Evolutionary conservation across 768 basidiomycete species (phyloP), one percentile per base, ranked within the genome.

Genomic region (Candolleomyces efflorescens): DNA sequence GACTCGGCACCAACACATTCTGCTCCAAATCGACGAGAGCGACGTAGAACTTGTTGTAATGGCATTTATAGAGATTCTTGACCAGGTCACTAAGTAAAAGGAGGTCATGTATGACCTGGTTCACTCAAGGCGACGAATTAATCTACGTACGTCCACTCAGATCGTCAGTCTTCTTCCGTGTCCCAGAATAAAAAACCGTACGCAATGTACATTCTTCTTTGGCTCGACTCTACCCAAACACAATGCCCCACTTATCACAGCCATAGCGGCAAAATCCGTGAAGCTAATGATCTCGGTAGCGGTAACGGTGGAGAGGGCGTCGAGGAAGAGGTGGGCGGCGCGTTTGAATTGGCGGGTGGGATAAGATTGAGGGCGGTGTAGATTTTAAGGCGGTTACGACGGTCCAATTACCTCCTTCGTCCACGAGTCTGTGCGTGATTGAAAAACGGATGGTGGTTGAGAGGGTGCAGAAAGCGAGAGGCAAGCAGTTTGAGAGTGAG

Each of bases 351-450:
- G 87, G 18, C 96, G 88, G 59, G 92, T 88, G 26, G 92, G 27
- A 95, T 74, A 43, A 88, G 77, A 66, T 96, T 90, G 0, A 97
- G 76, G 49, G 89, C 95, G 51, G 85, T 84, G 76, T 98, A 99
- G 43, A 98, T 95, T 73, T 99, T 99, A 65, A 98, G 83, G 46
- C 96, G 84, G 71, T 98, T 99, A 38, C 94, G 84, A 55, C 96
- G 80, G 70, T 99, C 96, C 96, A 99, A 73, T 99, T 96, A 45
- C 96, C 96, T 0, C 96, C 96, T 69, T 93, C 83, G 64, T 98
- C 94, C 54, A 97, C 89, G 43, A 97, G 78, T 55, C 92, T 94
- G 67, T 0, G 24, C n/a, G n/a, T n/a, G n/a, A n/a, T n/a, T n/a
- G n/a, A n/a, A n/a, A n/a, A n/a, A n/a, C n/a, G n/a, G n/a, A n/a